Percentiles rank a stretch among this genome's conserved stretches.
phyloP scores from a whole-genome alignment of 352 stramenopile genomes.

The Phytophthora nicotianae region DNA sequence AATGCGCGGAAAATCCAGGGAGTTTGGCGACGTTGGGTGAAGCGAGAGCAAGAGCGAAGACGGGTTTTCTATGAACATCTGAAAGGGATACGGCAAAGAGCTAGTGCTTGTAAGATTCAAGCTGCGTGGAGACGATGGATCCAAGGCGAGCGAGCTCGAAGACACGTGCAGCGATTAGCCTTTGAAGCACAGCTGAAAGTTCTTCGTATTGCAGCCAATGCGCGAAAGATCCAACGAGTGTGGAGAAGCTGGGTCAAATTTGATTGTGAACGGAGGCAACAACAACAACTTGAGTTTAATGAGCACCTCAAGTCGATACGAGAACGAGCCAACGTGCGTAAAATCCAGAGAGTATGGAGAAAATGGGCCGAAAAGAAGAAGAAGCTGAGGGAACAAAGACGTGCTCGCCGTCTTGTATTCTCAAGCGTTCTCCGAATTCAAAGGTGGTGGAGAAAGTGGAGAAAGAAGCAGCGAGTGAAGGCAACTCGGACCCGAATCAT shows the following conservation, averaged over 20 bases:
- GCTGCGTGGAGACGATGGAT: slow-evolving; percentile 7
- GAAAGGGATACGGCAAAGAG: too few relatives aligned
- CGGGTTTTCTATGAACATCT: too few relatives aligned
- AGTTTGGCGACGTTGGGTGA: slow-evolving; percentile 8
- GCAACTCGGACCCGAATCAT: slow-evolving; percentile 16
- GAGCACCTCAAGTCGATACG: slow-evolving; percentile 12
- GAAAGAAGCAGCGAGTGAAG: slow-evolving; percentile 11
- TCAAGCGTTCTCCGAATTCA: slow-evolving; percentile 23
- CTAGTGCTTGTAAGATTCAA: slow-evolving; percentile 13
- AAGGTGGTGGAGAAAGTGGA: slow-evolving; percentile 26
- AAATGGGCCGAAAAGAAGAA: background rate
- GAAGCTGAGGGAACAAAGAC: slow-evolving; percentile 3
- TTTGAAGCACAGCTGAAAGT: slow-evolving; percentile 8
- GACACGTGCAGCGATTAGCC: background rate
- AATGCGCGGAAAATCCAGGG: slow-evolving; percentile 14
- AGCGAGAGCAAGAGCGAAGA: too few relatives aligned
- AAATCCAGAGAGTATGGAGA: slow-evolving; percentile 14
- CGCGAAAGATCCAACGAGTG: slow-evolving; percentile 17
- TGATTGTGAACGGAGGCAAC: slow-evolving; percentile 1
- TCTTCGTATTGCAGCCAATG: slow-evolving; percentile 8
- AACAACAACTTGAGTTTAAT: too few relatives aligned
- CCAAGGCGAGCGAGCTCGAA: slow-evolving; percentile 3
- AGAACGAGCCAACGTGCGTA: slow-evolving; percentile 3
- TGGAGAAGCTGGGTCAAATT: slow-evolving; percentile 14
- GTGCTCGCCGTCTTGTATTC: slow-evolving; percentile 5